Evolutionary conservation across 192 early-diverging fungal species (phyloP).

Genomic region (Backusella psychrophila): DNA sequence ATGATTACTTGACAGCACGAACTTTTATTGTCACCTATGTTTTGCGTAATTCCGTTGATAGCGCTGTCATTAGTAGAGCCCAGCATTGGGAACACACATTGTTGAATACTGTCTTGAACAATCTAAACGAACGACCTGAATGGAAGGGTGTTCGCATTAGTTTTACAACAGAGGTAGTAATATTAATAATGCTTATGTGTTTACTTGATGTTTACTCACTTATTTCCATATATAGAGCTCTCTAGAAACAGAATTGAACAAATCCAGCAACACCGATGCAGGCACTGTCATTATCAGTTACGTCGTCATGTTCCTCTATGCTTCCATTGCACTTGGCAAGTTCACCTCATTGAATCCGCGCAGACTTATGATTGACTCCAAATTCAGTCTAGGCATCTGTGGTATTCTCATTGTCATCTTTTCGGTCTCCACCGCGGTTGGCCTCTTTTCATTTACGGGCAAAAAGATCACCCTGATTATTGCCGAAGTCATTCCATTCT

Average conservation of each 20-base stretch:
- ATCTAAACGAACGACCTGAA: constrained; percentile 27
- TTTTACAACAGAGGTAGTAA: constrained; percentile 55
- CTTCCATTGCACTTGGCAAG: constrained; percentile 55
- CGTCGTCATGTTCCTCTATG: constrained; percentile 64
- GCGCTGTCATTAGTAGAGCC: constrained; percentile 32
- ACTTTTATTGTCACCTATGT: constrained; percentile 63
- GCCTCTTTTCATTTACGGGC: constrained; percentile 59
- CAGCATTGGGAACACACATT: constrained; percentile 56
- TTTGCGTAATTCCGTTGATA: constrained; percentile 49
- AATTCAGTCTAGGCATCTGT: constrained; percentile 56
- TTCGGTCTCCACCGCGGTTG: constrained; percentile 59
- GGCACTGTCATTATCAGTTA: constrained; percentile 55
- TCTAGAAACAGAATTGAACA: constrained; percentile 57
- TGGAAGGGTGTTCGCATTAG: constrained; percentile 42
- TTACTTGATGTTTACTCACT: background rate
- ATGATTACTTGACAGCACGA: constrained; percentile 41
- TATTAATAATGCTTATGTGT: no score
- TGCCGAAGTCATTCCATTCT: constrained; percentile 67
- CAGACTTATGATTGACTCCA: constrained; percentile 55
- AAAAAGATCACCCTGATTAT: constrained; percentile 64
- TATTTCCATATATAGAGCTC: constrained; percentile 37
- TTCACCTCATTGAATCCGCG: constrained; percentile 35
- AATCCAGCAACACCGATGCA: constrained; percentile 60
- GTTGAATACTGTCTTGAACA: constrained; percentile 33
- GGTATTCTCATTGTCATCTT: constrained; percentile 61